These are phyloP conservation scores for Hypoxylon rickii DNA, from an alignment of 495 filamentous ascomycete genomes.

Conservation along the genomic window DNA sequence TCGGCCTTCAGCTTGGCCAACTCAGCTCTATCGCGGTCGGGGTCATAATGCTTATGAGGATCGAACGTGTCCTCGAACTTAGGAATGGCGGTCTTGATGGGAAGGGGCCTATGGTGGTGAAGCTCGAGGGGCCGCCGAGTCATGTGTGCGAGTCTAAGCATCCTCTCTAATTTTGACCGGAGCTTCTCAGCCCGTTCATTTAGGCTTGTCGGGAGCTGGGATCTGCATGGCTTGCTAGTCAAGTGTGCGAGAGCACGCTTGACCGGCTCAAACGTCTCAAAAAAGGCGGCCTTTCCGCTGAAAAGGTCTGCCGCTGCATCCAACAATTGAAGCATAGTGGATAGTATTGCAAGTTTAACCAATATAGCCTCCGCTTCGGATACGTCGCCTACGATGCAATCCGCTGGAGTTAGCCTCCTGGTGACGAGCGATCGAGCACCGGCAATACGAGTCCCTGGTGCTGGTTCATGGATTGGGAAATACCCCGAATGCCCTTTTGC, in stretches of 20 bases:
- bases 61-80: conserved; percentile 98
- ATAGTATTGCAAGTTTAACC: conserved; percentile 63
- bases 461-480: conserved; percentile 67
- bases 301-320: conserved; percentile 65
- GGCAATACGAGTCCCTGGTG: conserved; percentile 57
- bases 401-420: conserved; percentile 54
- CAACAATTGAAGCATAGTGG: conserved; percentile 61
- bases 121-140: conserved; percentile 78
- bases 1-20: conserved; percentile 79
- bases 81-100: conserved; percentile 86
- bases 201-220: conserved; percentile 52
- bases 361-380: conserved; percentile 41
- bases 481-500: conserved; percentile 48
- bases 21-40: conserved; percentile 84
- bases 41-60: conserved; percentile 94
- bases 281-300: conserved; percentile 69
- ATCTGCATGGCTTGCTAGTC: conserved; percentile 50
- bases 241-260: conserved; percentile 61
- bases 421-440: conserved; percentile 37
- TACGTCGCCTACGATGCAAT: conserved; percentile 50
- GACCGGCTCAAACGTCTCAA: conserved; percentile 70
- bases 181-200: conserved; percentile 44
- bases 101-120: conserved; percentile 85
- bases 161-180: conserved; percentile 49
- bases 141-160: conserved; percentile 61